phyloP scores from a whole-genome alignment of 1,139 yeast genomes.

The Magnusiomyces tetraspermus region DNA sequence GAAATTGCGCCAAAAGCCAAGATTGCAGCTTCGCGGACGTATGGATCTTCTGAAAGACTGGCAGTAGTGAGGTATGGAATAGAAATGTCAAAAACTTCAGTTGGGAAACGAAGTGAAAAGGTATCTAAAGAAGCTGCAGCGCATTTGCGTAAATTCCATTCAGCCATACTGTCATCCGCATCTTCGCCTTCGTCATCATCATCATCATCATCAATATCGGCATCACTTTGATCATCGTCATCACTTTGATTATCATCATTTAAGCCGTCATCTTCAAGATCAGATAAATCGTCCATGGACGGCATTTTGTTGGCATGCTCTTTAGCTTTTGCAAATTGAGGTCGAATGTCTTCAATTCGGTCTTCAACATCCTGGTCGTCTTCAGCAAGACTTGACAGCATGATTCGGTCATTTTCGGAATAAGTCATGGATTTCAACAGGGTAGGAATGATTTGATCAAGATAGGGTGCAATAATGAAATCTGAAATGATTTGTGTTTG shows the following conservation, averaged over 20 bases:
- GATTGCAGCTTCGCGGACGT: slow-evolving; percentile 83
- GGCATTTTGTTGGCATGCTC: slow-evolving; percentile 34
- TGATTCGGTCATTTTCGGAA: slow-evolving; percentile 67
- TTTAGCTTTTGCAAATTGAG: slow-evolving; percentile 60
- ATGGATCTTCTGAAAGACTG: slow-evolving; percentile 69
- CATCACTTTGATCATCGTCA: slow-evolving; percentile 19
- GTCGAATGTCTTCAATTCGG: slow-evolving; percentile 78
- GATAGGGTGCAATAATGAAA: slow-evolving; percentile 26
- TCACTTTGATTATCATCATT: slow-evolving; percentile 16
- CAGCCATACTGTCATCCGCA: slow-evolving; percentile 51
- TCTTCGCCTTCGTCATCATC: slow-evolving; percentile 60
- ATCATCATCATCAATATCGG: slow-evolving; percentile 33
- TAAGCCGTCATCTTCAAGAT: slow-evolving; percentile 1
- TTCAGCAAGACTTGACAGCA: slow-evolving; percentile 47
- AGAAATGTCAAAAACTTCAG: slow-evolving; percentile 53
- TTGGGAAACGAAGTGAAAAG: slow-evolving; percentile 60
- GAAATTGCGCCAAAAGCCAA: slow-evolving; percentile 93
- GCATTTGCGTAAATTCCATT: slow-evolving; percentile 90
- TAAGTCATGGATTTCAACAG: slow-evolving; percentile 78
- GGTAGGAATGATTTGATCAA: slow-evolving; percentile 60
- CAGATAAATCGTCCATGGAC: slow-evolving; percentile 26
- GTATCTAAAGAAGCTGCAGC: slow-evolving; percentile 88
- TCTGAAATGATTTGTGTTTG: slow-evolving; percentile 36
- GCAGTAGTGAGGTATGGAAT: slow-evolving; percentile 70
- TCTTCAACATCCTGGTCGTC: slow-evolving; percentile 77